A percentile compares a stretch with the other conserved stretches of the same genome.
Conservation (phyloP, 371 early-diverging fungal species). For the Funneliformis caledonium region DNA sequence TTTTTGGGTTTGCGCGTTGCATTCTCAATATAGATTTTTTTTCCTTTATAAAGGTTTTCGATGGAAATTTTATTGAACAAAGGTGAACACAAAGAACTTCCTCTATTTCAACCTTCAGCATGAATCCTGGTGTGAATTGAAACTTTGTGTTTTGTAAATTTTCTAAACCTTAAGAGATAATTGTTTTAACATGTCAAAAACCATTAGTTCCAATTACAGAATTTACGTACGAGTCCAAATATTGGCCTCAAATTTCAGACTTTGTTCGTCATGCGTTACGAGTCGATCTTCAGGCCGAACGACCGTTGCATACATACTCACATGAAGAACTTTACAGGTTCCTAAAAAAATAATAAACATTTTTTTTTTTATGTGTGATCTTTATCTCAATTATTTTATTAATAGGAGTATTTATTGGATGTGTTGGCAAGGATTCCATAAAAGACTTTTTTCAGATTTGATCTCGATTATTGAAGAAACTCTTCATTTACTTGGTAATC, state of each 20-base stretch:
- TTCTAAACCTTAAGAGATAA: too few relatives aligned
- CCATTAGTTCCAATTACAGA: conserved; percentile 24
- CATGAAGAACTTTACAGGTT: conserved; percentile 43
- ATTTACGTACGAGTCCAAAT: conserved; percentile 29
- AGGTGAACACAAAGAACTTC: conserved; percentile 9
- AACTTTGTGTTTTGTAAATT: neutral
- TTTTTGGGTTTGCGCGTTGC: too few relatives aligned
- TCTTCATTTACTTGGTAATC: neutral
- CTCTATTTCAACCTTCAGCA: neutral
- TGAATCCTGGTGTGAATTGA: conserved; percentile 10
- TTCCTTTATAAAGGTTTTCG: neutral
- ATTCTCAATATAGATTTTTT: too few relatives aligned
- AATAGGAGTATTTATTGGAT: conserved; percentile 42
- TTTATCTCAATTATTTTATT: neutral
- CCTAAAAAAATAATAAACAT: neutral
- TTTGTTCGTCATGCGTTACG: conserved; percentile 37
- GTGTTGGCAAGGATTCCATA: conserved; percentile 42
- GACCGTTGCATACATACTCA: conserved; percentile 38
- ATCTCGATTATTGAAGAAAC: conserved; percentile 22
- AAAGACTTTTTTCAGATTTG: conserved; percentile 34
- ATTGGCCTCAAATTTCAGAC: conserved; percentile 37
- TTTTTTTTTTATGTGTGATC: neutral
- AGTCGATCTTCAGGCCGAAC: conserved; percentile 19
- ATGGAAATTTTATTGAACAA: conserved; percentile 24
- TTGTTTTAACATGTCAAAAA: neutral